Evolutionary conservation across 495 filamentous ascomycete species (phyloP), one percentile per base, ranked within the genome.

Genomic region (Aspergillus leporis): DNA sequence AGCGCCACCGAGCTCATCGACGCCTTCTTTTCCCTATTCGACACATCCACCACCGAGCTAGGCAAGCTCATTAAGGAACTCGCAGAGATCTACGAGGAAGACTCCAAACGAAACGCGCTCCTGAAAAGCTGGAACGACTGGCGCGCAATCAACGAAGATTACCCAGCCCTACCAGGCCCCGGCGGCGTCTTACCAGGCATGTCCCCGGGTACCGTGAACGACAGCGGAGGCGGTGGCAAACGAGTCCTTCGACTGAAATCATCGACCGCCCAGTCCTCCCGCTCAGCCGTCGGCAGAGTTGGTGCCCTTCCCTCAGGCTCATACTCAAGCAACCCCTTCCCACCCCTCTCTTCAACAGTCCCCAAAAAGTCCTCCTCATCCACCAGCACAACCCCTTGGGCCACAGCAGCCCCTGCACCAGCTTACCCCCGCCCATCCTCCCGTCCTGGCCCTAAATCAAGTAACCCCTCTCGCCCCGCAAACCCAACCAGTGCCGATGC

Each of bases 111-210:
- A 13, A 85, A 84, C 10, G 79, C 74, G 3, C 80, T 99, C 1
- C 83, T 90, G 3, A 88, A 85, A 62, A 87, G 92, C 5, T 98
- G 92, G 93, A 90, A 89, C 60, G 90, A 97, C 73, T 95, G 94
- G 90, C 90, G 89, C 14, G 92, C 91, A 10, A 91, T 93, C 66
- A 93, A 96, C 63, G 94, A 97, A 73, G 93, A 98, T 73, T 98
- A 97, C 66, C 94, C 94, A 0, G 89, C 90, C 0, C 82, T 98
- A 0, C 93, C 93, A 3, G 85, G 87, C 0, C 78, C 90, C 2
- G 79, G 83, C 49, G 88, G 88, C 50, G 77, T 85, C 52, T 25
- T 77, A 62, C 85, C 65, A 60, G 83, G 69, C 59, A 82, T 76
- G 77, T 73, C 66, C 8, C 64, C 70, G 6, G 55, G 66, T 13